Percentiles rank a stretch among this genome's conserved stretches.
These are phyloP conservation scores for Calonectria honghensis DNA, from an alignment of 2,329 filamentous ascomycete genomes.

Conservation along the genomic window DNA sequence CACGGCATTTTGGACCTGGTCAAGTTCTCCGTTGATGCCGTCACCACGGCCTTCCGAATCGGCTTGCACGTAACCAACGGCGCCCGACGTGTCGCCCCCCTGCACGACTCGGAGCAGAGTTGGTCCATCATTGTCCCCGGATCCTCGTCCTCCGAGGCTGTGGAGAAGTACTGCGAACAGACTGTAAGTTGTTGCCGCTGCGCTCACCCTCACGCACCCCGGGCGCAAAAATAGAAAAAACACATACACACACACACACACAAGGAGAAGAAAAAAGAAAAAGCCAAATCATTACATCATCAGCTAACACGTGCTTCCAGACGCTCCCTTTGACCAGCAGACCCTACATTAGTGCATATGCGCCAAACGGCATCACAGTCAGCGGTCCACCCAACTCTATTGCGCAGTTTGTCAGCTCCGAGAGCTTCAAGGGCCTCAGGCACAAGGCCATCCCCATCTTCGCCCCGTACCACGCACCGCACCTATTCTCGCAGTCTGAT, in stretches of 20 bases:
- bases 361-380: conserved; percentile 45
- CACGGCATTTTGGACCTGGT: conserved; percentile 47
- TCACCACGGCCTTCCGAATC: conserved; percentile 45
- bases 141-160: conserved; percentile 10
- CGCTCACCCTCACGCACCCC: not conserved
- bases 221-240: not conserved
- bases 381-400: conserved; percentile 47
- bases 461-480: conserved; percentile 48
- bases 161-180: conserved; percentile 38
- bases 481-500: conserved; percentile 45
- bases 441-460: conserved; percentile 45
- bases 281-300: not conserved
- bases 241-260: too few relatives aligned
- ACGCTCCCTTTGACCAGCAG: conserved; percentile 40
- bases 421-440: conserved; percentile 30
- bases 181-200: not conserved
- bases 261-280: too few relatives aligned
- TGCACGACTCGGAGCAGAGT: conserved; percentile 38
- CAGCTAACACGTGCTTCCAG: conserved; percentile 1
- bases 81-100: conserved; percentile 35
- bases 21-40: conserved; percentile 42
- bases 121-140: conserved; percentile 49
- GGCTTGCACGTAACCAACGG: conserved; percentile 45
- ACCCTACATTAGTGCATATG: conserved; percentile 50
- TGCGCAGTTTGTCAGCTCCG: conserved; percentile 32